These are phyloP conservation scores for Stropharia rugosoannulata DNA, from an alignment of 768 basidiomycete genomes.

Conservation along the genomic window DNA sequence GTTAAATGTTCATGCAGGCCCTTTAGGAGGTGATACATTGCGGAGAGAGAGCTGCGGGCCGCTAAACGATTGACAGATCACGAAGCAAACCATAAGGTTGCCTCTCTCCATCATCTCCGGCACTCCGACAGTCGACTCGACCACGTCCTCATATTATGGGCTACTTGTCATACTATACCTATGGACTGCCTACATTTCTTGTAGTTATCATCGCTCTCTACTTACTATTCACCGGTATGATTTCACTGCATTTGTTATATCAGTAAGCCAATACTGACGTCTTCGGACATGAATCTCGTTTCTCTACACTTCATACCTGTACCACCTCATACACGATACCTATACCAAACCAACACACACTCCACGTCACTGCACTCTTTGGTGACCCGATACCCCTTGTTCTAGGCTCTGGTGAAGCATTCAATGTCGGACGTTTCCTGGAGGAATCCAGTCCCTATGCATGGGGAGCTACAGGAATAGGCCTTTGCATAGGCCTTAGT, in stretches of 20 bases:
- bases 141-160: constrained; percentile 35
- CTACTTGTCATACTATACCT: constrained; percentile 57
- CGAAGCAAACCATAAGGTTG: constrained; percentile 22
- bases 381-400: neutral
- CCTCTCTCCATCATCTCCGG: constrained; percentile 12
- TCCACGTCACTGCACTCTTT: neutral
- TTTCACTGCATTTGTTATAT: neutral
- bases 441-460: constrained; percentile 93
- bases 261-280: neutral
- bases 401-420: constrained; percentile 82
- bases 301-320: no score
- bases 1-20: constrained; percentile 91
- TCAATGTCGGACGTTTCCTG: constrained; percentile 92
- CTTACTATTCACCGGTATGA: constrained; percentile 84
- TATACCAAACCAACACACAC: no score
- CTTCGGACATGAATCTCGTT: neutral
- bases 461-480: constrained; percentile 90
- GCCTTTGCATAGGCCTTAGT: constrained; percentile 89
- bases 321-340: no score
- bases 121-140: constrained; percentile 1
- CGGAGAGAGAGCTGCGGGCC: constrained; percentile 12
- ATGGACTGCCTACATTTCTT: constrained; percentile 70
- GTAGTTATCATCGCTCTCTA: constrained; percentile 74
- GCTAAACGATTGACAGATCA: constrained; percentile 6
- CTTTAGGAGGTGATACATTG: constrained; percentile 93